Evolutionary conservation across 805 yeast genomes (phyloP), one percentile per base, ranked within the genome.

Genomic region (Yamadazyma kitorensis): DNA sequence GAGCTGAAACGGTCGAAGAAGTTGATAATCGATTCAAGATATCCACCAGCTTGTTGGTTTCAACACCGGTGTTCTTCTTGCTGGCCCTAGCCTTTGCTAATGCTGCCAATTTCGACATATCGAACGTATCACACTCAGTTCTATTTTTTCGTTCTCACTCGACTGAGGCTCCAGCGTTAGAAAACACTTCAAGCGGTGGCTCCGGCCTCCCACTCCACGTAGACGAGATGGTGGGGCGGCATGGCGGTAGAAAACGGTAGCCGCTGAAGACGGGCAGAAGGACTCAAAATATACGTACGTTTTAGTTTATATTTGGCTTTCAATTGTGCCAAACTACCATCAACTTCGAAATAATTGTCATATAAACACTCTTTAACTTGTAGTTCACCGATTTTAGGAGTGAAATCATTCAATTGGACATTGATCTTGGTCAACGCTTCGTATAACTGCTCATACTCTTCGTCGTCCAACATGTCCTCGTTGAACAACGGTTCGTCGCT

Each of bases 331-430:
- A 79, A 44, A 0, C 86, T 54, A 9, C 70, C 69, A 4, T 71
- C 75, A 4, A 78, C 48, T 27, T 74, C 78, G 49, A 73, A 72
- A 50, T 79, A 79, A 45, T 77, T 75, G 43, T 63, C 64, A 72
- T 80, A 81, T 8, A 83, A 60, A 0, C 76, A 60, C 43, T 78
- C 82, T 47, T 78, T 74, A 40, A 82, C 54, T 29, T 71, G 76
- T 10, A 60, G 47, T 17, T 76, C 82, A 6, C 65, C 61, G 29
- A 76, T 65, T 6, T 53, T 52, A 11, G 24, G 66, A 35, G 68
- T 62, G 44, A 70, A 72, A 6, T 59, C 58, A 13, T 44, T 52
- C 22, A 73, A 44, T 33, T 53, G 46, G 22, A 50, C 36, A 49
- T 68, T 70, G 14, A 76, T 54, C 17, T 43, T 24, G 1, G 82